Conservation (phyloP, 2,329 filamentous ascomycete genomes). For the Penicillium sclerotiorum region DNA sequence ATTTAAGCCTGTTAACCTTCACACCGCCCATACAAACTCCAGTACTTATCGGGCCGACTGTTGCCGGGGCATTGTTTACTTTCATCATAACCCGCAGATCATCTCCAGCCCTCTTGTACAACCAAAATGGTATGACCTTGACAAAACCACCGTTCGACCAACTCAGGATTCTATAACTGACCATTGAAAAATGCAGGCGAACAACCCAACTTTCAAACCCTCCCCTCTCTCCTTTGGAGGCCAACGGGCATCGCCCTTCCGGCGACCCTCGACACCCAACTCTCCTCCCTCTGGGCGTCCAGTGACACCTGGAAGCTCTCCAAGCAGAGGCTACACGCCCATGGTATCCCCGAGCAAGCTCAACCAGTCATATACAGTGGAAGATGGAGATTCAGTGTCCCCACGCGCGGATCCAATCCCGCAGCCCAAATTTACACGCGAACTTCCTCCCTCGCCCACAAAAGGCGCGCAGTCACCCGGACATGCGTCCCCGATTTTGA, state of each 20-base stretch:
- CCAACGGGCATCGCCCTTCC: constrained; percentile 69
- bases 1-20: no score
- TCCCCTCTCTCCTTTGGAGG: constrained; percentile 73
- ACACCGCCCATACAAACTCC: constrained; percentile 17
- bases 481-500: constrained; percentile 32
- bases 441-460: constrained; percentile 44
- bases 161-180: not conserved
- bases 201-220: constrained; percentile 67
- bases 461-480: constrained; percentile 34
- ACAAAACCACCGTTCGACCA: not conserved
- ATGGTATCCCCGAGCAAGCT: constrained; percentile 51
- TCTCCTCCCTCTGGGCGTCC: constrained; percentile 58
- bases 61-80: constrained; percentile 30
- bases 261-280: constrained; percentile 65
- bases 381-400: constrained; percentile 42
- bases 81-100: constrained; percentile 1
- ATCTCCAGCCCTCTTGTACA: constrained; percentile 1
- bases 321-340: constrained; percentile 45
- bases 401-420: constrained; percentile 34
- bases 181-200: constrained; percentile 36
- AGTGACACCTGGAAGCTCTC: constrained; percentile 53
- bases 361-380: constrained; percentile 49
- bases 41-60: constrained; percentile 26
- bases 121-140: constrained; percentile 24
- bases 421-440: constrained; percentile 39